Evolutionary conservation across 257 asterid genomes (phyloP).

Genomic region (Nicotiana undulata): DNA sequence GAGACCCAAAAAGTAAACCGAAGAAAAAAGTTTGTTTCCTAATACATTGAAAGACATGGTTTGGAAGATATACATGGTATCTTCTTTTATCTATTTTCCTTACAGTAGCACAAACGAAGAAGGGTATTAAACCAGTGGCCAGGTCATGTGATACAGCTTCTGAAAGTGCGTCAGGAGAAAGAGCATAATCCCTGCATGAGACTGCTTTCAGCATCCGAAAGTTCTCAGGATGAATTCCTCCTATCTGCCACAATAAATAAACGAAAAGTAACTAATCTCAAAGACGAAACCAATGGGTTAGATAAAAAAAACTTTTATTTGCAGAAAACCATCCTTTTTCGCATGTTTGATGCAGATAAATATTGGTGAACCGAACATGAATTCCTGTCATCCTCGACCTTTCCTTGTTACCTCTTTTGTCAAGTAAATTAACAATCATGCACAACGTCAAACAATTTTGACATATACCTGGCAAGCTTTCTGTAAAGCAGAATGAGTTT

Average conservation of each 20-base stretch:
- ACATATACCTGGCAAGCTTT: slow-evolving; percentile 84
- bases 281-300: neutral
- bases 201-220: slow-evolving; percentile 63
- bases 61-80: slow-evolving; percentile 3
- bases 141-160: slow-evolving; percentile 63
- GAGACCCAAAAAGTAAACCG: neutral
- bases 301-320: neutral
- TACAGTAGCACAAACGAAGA: slow-evolving; percentile 96
- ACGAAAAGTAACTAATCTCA: slow-evolving; percentile 1
- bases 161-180: slow-evolving; percentile 54
- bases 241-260: slow-evolving; percentile 51
- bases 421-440: neutral
- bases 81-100: slow-evolving; percentile 26
- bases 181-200: slow-evolving; percentile 57
- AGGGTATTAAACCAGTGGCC: slow-evolving; percentile 77
- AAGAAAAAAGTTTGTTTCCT: neutral
- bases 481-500: slow-evolving; percentile 67
- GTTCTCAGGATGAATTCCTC: slow-evolving; percentile 72
- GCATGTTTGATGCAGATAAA: neutral
- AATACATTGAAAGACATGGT: neutral
- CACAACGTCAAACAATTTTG: neutral
- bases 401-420: neutral
- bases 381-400: neutral
- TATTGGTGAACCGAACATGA: neutral
- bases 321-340: neutral